A percentile compares a stretch with the other conserved stretches of the same genome.
phyloP scores from a whole-genome alignment of 2,329 filamentous ascomycete species.

The Penicillium crustosum region DNA sequence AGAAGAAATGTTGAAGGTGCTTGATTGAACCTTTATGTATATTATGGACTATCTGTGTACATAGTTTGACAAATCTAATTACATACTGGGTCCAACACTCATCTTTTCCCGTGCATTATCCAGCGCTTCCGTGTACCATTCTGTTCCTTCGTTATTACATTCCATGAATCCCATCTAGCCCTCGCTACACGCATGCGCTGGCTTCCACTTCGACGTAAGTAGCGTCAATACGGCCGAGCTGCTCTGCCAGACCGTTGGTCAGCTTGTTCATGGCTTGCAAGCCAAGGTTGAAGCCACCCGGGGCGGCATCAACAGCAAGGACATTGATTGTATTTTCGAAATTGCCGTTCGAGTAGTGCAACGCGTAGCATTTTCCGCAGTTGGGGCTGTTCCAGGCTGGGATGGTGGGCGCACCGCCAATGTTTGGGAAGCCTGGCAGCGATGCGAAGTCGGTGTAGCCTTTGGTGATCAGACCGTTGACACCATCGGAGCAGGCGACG shows the following conservation, averaged over 20 bases:
- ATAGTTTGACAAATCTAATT: neutral
- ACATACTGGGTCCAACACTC: neutral
- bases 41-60: constrained; percentile 6
- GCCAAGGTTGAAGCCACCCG: constrained; percentile 52
- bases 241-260: constrained; percentile 47
- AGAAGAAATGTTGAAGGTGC: constrained; percentile 57
- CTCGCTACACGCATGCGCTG: constrained; percentile 16
- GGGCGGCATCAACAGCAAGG: constrained; percentile 49
- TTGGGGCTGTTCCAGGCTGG: constrained; percentile 48
- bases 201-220: constrained; percentile 28
- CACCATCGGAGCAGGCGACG: constrained; percentile 48
- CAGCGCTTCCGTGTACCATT: neutral
- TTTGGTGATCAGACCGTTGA: constrained; percentile 34
- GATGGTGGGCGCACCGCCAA: constrained; percentile 52
- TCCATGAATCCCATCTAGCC: neutral
- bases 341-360: constrained; percentile 47
- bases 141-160: neutral
- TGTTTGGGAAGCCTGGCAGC: constrained; percentile 49
- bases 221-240: constrained; percentile 44
- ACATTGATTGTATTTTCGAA: constrained; percentile 48
- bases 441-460: constrained; percentile 44
- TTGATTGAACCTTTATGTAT: constrained; percentile 22
- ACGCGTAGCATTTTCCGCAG: constrained; percentile 55
- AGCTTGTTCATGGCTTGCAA: constrained; percentile 50
- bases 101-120: neutral